A percentile compares a stretch with the other conserved stretches of the same genome.
Conservation (phyloP, 1,284 basidiomycete genomes). For the Omphalotus olearius region DNA sequence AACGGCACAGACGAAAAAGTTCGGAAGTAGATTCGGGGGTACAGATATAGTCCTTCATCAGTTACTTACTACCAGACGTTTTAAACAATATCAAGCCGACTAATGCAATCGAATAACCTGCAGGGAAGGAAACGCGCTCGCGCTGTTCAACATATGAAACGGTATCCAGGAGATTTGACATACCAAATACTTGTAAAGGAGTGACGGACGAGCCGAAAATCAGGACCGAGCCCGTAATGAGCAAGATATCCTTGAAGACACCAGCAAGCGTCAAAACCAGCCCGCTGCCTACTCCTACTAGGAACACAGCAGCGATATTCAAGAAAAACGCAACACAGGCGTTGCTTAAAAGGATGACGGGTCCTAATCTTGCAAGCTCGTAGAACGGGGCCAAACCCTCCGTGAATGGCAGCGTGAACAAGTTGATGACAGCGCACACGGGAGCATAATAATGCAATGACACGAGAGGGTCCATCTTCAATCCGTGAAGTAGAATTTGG, state of each 20-base stretch:
- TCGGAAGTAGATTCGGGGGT: no score
- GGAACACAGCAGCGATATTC: slow-evolving; percentile 92
- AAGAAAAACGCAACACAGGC: slow-evolving; percentile 87
- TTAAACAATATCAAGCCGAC: slow-evolving; percentile 10
- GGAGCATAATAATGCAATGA: slow-evolving; percentile 96
- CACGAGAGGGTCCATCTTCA: slow-evolving; percentile 97
- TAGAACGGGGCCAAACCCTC: slow-evolving; percentile 90
- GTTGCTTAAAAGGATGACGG: slow-evolving; percentile 79
- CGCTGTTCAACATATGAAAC: no score
- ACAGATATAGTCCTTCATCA: not conserved
- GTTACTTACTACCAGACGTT: slow-evolving; percentile 4
- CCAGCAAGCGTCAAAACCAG: slow-evolving; percentile 92
- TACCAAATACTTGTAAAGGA: slow-evolving; percentile 82
- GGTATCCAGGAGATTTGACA: slow-evolving; percentile 21
- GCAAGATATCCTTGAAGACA: slow-evolving; percentile 95
- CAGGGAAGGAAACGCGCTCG: not conserved
- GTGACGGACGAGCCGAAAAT: slow-evolving; percentile 81
- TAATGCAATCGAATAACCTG: slow-evolving; percentile 13
- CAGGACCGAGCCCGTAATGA: slow-evolving; percentile 86
- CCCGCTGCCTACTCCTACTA: slow-evolving; percentile 86
- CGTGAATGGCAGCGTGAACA: slow-evolving; percentile 79
- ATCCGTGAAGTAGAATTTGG: slow-evolving; percentile 89
- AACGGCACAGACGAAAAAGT: no score
- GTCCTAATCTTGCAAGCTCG: slow-evolving; percentile 67
- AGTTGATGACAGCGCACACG: slow-evolving; percentile 92